Evolutionary conservation across 2,329 filamentous ascomycete species (phyloP).

Genomic region (Penicillium psychrosexuale): DNA sequence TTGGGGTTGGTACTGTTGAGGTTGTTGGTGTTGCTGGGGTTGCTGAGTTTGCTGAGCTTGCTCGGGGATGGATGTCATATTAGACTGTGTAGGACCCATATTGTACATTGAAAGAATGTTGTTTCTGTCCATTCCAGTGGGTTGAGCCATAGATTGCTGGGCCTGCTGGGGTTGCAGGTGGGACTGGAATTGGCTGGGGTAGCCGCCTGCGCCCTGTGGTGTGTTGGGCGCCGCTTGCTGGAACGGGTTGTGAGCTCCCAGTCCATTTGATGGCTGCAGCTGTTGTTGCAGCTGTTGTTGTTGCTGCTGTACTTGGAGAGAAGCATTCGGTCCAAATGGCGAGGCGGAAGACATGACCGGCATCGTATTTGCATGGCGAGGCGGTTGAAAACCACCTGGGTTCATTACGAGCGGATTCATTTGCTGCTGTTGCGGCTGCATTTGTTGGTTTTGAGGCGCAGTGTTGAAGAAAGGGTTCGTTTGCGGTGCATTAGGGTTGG

Average conservation of each 20-base stretch:
- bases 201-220: constrained; percentile 23
- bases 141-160: constrained; percentile 39
- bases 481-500: constrained; percentile 25
- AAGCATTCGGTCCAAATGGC: constrained; percentile 28
- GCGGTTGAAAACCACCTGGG: constrained; percentile 2
- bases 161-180: constrained; percentile 19
- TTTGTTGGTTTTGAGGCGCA: constrained; percentile 21
- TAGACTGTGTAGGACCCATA: constrained; percentile 35
- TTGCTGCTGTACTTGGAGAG: constrained; percentile 28
- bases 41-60: constrained; percentile 16
- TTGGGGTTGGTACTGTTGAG: constrained; percentile 24
- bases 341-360: constrained; percentile 33
- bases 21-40: constrained; percentile 19
- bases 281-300: constrained; percentile 24
- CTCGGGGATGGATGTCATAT: constrained; percentile 33
- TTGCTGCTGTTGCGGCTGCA: constrained; percentile 24
- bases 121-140: constrained; percentile 46
- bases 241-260: constrained; percentile 35
- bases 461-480: constrained; percentile 39
- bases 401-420: constrained; percentile 8
- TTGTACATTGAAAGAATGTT: constrained; percentile 49
- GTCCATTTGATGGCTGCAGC: constrained; percentile 16
- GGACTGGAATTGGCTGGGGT: constrained; percentile 27
- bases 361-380: constrained; percentile 41
- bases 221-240: constrained; percentile 28